Evolutionary conservation across 306 rosid genomes (phyloP).

Genomic region (Casuarina cunninghamiana): DNA sequence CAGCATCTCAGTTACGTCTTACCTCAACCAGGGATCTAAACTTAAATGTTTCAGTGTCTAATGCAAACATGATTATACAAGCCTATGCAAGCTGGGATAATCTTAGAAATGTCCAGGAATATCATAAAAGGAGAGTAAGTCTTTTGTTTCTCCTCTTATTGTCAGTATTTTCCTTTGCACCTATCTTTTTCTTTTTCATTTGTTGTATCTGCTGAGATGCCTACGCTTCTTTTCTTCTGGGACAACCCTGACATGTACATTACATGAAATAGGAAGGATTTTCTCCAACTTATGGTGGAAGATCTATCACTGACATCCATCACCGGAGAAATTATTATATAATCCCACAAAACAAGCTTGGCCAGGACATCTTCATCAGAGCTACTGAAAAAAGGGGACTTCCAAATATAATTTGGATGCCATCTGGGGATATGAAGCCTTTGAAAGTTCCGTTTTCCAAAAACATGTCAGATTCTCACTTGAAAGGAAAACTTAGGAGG

Average conservation of each 20-base stretch:
- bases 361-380: constrained; percentile 89
- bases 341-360: constrained; percentile 93
- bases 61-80: constrained; percentile 92
- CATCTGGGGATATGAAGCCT: constrained; percentile 89
- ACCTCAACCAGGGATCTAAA: constrained; percentile 88
- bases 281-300: constrained; percentile 64
- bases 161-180: constrained; percentile 5
- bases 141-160: constrained; percentile 26
- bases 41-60: constrained; percentile 86
- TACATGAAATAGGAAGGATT: constrained; percentile 48
- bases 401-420: constrained; percentile 67
- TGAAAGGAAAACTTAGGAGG: constrained; percentile 56
- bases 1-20: constrained; percentile 89
- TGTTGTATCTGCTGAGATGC: constrained; percentile 10
- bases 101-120: constrained; percentile 59
- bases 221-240: neutral
- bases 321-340: constrained; percentile 68
- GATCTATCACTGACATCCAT: constrained; percentile 48
- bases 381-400: constrained; percentile 87
- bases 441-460: constrained; percentile 89
- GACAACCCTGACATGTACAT: neutral
- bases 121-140: constrained; percentile 53
- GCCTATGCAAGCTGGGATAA: constrained; percentile 98
- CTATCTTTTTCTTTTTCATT: constrained; percentile 8
- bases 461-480: constrained; percentile 89